phyloP scores from a whole-genome alignment of 1,139 yeast species.

The Blastobotrys capitulatus region DNA sequence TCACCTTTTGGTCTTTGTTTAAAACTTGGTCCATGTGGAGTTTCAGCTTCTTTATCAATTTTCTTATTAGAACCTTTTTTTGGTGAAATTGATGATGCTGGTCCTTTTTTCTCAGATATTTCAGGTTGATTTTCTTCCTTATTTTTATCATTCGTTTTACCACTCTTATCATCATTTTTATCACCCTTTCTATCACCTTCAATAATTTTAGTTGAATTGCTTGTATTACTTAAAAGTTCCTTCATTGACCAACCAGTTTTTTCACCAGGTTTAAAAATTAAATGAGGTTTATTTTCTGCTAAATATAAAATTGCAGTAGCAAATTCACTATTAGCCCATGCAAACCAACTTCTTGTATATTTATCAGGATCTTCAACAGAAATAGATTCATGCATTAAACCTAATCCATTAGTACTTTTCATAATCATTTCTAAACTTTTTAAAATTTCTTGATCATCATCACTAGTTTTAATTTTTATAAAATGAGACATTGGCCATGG shows the following conservation, averaged over 20 bases:
- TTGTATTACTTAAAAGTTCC: not conserved
- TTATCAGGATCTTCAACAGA: constrained; percentile 49
- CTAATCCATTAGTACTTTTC: constrained; percentile 63
- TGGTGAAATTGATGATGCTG: no score
- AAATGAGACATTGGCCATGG: constrained; percentile 92
- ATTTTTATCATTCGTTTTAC: not conserved
- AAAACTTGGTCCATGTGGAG: no score
- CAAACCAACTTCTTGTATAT: constrained; percentile 77
- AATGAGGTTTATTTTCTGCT: constrained; percentile 67
- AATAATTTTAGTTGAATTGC: not conserved
- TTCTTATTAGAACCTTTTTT: no score
- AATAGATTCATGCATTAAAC: constrained; percentile 80
- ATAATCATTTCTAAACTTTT: constrained; percentile 47
- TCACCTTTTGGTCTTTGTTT: no score
- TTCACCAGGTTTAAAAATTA: constrained; percentile 45
- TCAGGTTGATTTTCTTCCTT: not conserved
- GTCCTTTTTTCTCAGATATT: no score
- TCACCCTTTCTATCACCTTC: not conserved
- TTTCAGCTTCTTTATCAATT: no score
- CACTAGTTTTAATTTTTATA: constrained; percentile 66
- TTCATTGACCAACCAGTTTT: constrained; percentile 5
- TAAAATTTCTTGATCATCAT: constrained; percentile 62
- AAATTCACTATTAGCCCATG: constrained; percentile 92
- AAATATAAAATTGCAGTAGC: constrained; percentile 76
- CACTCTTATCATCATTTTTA: not conserved